phyloP scores from a whole-genome alignment of 805 yeast species.

The Wickerhamomyces bisporus region DNA sequence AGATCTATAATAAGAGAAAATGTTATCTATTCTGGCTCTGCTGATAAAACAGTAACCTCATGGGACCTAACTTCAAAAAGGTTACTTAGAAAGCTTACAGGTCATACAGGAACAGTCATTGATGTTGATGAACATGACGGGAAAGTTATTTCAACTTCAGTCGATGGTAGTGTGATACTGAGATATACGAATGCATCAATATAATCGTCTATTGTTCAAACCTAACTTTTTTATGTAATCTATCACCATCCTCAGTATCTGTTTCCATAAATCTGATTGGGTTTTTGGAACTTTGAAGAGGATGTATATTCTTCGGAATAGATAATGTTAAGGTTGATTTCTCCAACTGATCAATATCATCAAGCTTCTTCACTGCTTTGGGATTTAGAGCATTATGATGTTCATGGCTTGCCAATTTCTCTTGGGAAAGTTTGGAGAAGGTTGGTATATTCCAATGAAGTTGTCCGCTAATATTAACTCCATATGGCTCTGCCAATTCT shows the following conservation, averaged over 20 bases:
- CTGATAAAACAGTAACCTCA: constrained; percentile 48
- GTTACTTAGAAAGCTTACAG: constrained; percentile 43
- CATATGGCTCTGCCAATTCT: constrained; percentile 26
- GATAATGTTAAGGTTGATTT: too few relatives aligned
- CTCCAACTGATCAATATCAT: constrained; percentile 6
- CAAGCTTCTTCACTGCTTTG: background rate
- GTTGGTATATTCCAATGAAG: constrained; percentile 34
- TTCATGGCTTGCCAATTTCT: constrained; percentile 7
- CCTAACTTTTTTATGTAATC: background rate
- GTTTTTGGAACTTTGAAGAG: too few relatives aligned
- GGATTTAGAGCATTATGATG: constrained; percentile 4
- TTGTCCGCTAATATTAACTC: constrained; percentile 1
- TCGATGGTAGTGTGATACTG: constrained; percentile 52
- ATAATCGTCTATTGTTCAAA: background rate
- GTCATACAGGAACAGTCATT: constrained; percentile 58
- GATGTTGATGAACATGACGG: constrained; percentile 50
- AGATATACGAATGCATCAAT: constrained; percentile 22
- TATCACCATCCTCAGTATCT: too few relatives aligned
- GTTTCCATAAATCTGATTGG: too few relatives aligned
- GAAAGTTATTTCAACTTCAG: constrained; percentile 43
- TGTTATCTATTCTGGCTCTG: constrained; percentile 56
- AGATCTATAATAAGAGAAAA: constrained; percentile 39
- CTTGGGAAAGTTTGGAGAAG: constrained; percentile 17
- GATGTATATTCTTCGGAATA: too few relatives aligned
- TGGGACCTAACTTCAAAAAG: constrained; percentile 57